phyloP scores from a whole-genome alignment of 371 early-diverging fungal species.

The Nosema muscidifuracis region DNA sequence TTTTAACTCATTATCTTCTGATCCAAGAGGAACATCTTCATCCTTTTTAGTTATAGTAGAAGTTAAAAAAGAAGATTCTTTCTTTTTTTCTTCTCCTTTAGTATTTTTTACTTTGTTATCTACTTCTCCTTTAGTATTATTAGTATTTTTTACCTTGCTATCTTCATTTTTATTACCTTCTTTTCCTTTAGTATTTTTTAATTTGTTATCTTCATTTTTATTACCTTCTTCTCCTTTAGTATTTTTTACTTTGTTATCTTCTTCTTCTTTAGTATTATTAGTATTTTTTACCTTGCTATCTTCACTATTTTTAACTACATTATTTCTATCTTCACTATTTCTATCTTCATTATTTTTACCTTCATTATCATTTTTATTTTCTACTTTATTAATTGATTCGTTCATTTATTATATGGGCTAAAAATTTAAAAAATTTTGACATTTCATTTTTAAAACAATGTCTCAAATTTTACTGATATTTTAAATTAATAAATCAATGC shows the following conservation, averaged over 20 bases:
- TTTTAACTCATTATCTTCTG: constrained; percentile 31
- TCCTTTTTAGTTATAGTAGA: constrained; percentile 26
- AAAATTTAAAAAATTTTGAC: too few species aligned
- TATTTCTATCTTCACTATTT: background rate
- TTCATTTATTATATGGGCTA: too few species aligned
- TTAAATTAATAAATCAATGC: too few species aligned
- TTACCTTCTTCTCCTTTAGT: too few species aligned
- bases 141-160: background rate
- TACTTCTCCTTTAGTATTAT: too few species aligned
- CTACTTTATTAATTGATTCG: background rate
- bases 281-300: background rate
- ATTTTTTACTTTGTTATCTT: background rate
- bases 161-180: background rate
- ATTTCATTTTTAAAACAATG: too few species aligned
- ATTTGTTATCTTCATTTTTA: background rate
- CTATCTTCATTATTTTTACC: too few species aligned
- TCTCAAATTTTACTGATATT: too few species aligned
- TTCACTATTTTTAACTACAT: background rate
- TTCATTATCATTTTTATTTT: background rate
- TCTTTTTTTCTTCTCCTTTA: background rate
- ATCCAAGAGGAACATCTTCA: constrained; percentile 13
- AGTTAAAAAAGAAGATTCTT: constrained; percentile 25
- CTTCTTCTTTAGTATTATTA: background rate
- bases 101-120: too few species aligned
- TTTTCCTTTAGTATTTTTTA: background rate